Percentiles rank a stretch among this genome's conserved stretches.
Evolutionary conservation across 1,284 basidiomycete genomes (phyloP).

Genomic region (Trichosporon sp.): DNA sequence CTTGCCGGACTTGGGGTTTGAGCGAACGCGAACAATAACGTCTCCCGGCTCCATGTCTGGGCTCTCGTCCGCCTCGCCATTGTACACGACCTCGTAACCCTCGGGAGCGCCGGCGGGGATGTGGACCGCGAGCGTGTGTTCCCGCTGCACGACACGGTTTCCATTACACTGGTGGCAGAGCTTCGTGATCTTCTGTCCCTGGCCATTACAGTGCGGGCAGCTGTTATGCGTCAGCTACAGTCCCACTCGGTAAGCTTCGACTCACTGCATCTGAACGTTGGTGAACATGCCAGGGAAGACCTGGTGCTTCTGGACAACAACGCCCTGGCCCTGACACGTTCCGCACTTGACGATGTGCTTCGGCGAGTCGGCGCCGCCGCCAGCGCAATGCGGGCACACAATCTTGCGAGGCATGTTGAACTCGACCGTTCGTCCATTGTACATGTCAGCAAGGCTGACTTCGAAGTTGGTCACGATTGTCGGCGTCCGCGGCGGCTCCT

Average conservation of each 20-base stretch:
- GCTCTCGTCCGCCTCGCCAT: constrained; percentile 86
- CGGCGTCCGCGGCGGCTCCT: constrained; percentile 67
- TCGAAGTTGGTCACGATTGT: constrained; percentile 81
- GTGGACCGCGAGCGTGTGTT: constrained; percentile 64
- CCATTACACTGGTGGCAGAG: constrained; percentile 77
- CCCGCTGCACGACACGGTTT: constrained; percentile 63
- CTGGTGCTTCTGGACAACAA: constrained; percentile 80
- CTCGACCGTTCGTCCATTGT: constrained; percentile 76
- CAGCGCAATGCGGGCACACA: constrained; percentile 87
- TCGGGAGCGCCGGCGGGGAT: constrained; percentile 84
- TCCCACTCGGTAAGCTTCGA: neutral
- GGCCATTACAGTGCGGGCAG: constrained; percentile 71
- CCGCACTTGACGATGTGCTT: constrained; percentile 74
- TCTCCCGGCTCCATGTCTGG: constrained; percentile 91
- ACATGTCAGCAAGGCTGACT: constrained; percentile 78
- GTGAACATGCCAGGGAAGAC: constrained; percentile 91
- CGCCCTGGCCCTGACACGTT: constrained; percentile 74
- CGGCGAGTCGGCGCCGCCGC: constrained; percentile 81
- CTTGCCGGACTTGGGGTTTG: constrained; percentile 51
- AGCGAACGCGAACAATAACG: constrained; percentile 74
- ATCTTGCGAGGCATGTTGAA: constrained; percentile 83
- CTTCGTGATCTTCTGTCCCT: constrained; percentile 67
- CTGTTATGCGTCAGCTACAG: constrained; percentile 47
- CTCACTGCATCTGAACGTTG: constrained; percentile 48
- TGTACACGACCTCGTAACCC: constrained; percentile 82